Evolutionary conservation across 2,329 filamentous ascomycete species (phyloP).

Genomic region (Triangularia setosa): DNA sequence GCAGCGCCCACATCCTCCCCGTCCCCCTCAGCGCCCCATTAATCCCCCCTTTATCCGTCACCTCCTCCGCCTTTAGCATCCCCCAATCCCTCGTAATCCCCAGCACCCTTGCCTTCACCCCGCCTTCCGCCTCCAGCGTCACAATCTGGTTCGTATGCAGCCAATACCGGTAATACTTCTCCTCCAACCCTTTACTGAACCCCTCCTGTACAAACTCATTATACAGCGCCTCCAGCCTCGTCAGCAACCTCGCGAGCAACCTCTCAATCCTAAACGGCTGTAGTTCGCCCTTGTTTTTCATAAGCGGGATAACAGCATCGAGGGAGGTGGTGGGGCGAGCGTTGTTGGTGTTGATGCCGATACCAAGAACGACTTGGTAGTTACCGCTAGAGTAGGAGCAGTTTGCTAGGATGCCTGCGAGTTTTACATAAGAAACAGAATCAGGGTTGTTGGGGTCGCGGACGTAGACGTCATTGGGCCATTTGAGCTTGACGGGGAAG

Average conservation of each 20-base stretch:
- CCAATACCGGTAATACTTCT: slow-evolving; percentile 78
- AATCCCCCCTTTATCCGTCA: slow-evolving; percentile 66
- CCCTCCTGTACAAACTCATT: slow-evolving; percentile 68
- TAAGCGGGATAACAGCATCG: slow-evolving; percentile 61
- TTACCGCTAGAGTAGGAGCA: slow-evolving; percentile 71
- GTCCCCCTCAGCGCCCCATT: slow-evolving; percentile 49
- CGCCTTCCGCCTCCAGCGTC: slow-evolving; percentile 76
- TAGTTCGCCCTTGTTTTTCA: slow-evolving; percentile 36
- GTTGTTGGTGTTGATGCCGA: slow-evolving; percentile 84
- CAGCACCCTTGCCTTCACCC: slow-evolving; percentile 68
- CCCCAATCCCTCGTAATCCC: slow-evolving; percentile 94
- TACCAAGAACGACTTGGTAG: slow-evolving; percentile 82
- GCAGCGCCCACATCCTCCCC: slow-evolving; percentile 75
- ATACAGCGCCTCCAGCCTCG: slow-evolving; percentile 75
- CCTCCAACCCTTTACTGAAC: slow-evolving; percentile 70
- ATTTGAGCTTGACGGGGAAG: slow-evolving; percentile 83
- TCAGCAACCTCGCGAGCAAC: slow-evolving; percentile 76
- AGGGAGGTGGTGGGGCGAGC: slow-evolving; percentile 82
- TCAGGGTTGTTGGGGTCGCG: slow-evolving; percentile 55
- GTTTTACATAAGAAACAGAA: slow-evolving; percentile 68
- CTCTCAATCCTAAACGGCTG: slow-evolving; percentile 68
- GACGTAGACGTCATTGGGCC: slow-evolving; percentile 94
- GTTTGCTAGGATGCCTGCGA: slow-evolving; percentile 89
- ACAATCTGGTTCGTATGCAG: slow-evolving; percentile 71
- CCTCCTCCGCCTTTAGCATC: slow-evolving; percentile 77